These are phyloP conservation scores for Dipteronia sinensis DNA, from an alignment of 345 rosid genomes.

Conservation along the genomic window DNA sequence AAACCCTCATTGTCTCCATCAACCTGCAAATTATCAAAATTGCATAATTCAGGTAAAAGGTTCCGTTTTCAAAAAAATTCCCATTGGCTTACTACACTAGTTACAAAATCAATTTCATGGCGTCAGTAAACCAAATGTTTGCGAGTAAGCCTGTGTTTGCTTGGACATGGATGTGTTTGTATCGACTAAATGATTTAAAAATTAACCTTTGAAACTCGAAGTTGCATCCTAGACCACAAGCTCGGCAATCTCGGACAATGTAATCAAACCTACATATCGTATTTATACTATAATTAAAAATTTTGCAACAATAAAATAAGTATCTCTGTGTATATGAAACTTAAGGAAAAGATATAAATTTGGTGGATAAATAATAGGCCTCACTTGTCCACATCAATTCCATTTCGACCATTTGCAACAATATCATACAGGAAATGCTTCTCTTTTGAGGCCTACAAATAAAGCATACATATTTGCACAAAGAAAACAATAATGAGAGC, in stretches of 20 bases:
- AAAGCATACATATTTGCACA: constrained; percentile 15
- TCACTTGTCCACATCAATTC: constrained; percentile 92
- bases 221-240: constrained; percentile 87
- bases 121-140: neutral
- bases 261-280: constrained; percentile 78
- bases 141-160: neutral
- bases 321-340: neutral
- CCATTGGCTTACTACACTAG: neutral
- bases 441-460: constrained; percentile 53
- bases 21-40: constrained; percentile 52
- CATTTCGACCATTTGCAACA: constrained; percentile 97
- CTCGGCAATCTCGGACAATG: constrained; percentile 87
- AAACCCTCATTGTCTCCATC: constrained; percentile 85
- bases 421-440: constrained; percentile 88
- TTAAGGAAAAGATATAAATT: constrained; percentile 2
- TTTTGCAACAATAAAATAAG: constrained; percentile 1
- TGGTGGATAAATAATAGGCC: constrained; percentile 18
- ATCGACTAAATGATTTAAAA: constrained; percentile 25
- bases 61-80: neutral
- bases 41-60: constrained; percentile 19
- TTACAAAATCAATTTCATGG: neutral
- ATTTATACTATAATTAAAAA: constrained; percentile 8
- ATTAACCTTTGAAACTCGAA: constrained; percentile 79
- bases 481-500: neutral
- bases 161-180: neutral